phyloP scores from a whole-genome alignment of 495 filamentous ascomycete species.

The Recurvomyces mirabilis region DNA sequence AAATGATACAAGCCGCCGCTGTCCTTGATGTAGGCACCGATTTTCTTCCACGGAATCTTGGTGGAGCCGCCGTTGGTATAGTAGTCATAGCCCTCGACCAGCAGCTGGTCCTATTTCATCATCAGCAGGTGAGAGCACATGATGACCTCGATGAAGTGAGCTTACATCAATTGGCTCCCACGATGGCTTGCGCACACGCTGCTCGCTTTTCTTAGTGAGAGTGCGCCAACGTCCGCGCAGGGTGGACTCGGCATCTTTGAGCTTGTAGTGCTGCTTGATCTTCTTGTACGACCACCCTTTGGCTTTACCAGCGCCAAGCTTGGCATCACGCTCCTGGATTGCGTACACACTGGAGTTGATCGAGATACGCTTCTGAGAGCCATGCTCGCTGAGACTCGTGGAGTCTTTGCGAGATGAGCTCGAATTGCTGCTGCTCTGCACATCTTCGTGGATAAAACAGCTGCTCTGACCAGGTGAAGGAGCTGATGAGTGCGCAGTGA shows the following conservation, averaged over 20 bases:
- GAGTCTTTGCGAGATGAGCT: background rate
- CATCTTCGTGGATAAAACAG: background rate
- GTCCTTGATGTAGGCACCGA: constrained; percentile 57
- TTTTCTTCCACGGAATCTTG: constrained; percentile 73
- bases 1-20: constrained; percentile 75
- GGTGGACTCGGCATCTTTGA: constrained; percentile 76
- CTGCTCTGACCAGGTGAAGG: background rate
- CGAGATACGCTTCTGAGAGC: background rate
- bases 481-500: background rate
- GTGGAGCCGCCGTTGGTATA: background rate
- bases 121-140: background rate
- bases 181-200: constrained; percentile 64
- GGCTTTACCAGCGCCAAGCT: constrained; percentile 52
- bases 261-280: constrained; percentile 54
- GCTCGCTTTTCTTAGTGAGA: constrained; percentile 62
- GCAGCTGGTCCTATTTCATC: constrained; percentile 6
- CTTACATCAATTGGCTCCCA: constrained; percentile 72
- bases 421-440: background rate
- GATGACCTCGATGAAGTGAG: constrained; percentile 12
- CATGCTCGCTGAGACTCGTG: background rate
- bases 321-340: constrained; percentile 36
- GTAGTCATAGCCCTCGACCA: constrained; percentile 2
- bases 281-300: constrained; percentile 69
- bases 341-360: background rate
- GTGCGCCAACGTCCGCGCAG: constrained; percentile 69